These are phyloP conservation scores for Penicillium lividum DNA, from an alignment of 495 filamentous ascomycete species.

Conservation along the genomic window DNA sequence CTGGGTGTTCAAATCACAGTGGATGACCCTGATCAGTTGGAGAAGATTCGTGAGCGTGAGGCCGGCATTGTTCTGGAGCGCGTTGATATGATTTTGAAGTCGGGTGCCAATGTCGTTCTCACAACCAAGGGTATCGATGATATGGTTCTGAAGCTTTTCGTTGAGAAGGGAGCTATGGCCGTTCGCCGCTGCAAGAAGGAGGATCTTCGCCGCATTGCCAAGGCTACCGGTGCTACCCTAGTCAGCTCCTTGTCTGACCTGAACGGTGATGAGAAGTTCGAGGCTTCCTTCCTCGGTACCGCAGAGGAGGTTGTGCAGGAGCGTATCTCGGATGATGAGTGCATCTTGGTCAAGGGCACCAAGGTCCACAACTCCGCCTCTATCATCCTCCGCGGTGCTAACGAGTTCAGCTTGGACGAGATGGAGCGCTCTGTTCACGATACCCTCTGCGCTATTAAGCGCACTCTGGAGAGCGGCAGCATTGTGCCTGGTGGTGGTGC, in stretches of 20 bases:
- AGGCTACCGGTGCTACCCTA: constrained; percentile 91
- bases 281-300: constrained; percentile 79
- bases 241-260: constrained; percentile 91
- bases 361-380: constrained; percentile 92
- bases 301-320: constrained; percentile 97
- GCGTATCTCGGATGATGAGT: constrained; percentile 97
- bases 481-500: constrained; percentile 96
- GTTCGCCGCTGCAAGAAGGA: constrained; percentile 99
- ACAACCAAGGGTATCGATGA: constrained; percentile 99
- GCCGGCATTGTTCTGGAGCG: constrained; percentile 90
- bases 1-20: constrained; percentile 97
- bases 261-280: constrained; percentile 97
- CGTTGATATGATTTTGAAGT: constrained; percentile 96
- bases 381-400: constrained; percentile 92
- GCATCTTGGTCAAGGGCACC: constrained; percentile 94
- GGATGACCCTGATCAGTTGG: constrained; percentile 93
- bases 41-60: constrained; percentile 93
- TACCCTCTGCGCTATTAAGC: constrained; percentile 93
- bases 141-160: constrained; percentile 87
- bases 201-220: constrained; percentile 92
- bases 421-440: constrained; percentile 99
- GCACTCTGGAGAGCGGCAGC: constrained; percentile 93
- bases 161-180: constrained; percentile 94
- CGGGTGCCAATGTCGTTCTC: constrained; percentile 92
- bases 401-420: constrained; percentile 96